A percentile compares a stretch with the other conserved stretches of the same genome.
Evolutionary conservation across 2,329 filamentous ascomycete species (phyloP).

Genomic region (Cladorrhinum sp.): DNA sequence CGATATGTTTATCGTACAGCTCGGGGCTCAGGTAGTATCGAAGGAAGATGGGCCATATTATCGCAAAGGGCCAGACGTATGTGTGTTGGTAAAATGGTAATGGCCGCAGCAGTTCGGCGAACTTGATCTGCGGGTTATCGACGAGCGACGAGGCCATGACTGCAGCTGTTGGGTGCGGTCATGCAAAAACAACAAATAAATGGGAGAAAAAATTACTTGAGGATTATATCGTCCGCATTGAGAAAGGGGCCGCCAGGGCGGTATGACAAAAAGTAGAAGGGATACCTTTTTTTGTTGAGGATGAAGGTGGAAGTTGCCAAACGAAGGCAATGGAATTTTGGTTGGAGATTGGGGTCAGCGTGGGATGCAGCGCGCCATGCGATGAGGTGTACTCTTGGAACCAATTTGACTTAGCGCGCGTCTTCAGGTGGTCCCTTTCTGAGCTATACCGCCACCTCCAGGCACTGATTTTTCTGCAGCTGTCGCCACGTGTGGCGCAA

Average conservation of each 20-base stretch:
- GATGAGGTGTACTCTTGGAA: slow-evolving; percentile 8
- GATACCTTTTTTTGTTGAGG: not conserved
- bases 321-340: slow-evolving; percentile 7
- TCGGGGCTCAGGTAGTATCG: slow-evolving; percentile 79
- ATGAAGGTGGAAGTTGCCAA: not conserved
- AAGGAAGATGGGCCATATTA: slow-evolving; percentile 90
- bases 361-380: slow-evolving; percentile 3
- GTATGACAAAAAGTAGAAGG: not conserved
- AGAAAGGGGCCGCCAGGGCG: slow-evolving; percentile 8
- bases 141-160: slow-evolving; percentile 68
- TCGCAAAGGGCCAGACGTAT: slow-evolving; percentile 89
- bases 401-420: slow-evolving; percentile 3
- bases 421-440: not conserved
- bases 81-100: slow-evolving; percentile 76
- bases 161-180: not conserved
- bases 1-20: slow-evolving; percentile 86
- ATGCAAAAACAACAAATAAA: not conserved
- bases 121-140: slow-evolving; percentile 84
- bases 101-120: slow-evolving; percentile 83
- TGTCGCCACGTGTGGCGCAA: slow-evolving; percentile 7
- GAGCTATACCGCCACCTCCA: slow-evolving; percentile 1
- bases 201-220: not conserved
- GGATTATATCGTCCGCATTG: slow-evolving; percentile 18
- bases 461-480: not conserved
- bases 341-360: not conserved